Evolutionary conservation across 768 basidiomycete genomes (phyloP), one percentile per base, ranked within the genome.

Genomic region (Clavaria fumosa): DNA sequence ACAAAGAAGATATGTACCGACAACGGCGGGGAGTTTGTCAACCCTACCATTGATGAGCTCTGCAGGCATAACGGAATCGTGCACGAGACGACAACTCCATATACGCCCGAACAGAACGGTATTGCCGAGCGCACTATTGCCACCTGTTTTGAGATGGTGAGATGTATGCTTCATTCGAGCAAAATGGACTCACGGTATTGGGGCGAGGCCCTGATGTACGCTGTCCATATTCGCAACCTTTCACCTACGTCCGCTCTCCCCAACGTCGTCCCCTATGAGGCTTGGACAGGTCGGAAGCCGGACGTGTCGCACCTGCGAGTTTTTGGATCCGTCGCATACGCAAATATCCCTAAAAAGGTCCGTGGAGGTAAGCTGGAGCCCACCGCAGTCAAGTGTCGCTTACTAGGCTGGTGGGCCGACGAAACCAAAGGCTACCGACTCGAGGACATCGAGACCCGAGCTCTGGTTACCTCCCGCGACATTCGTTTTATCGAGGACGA

Each of bases 71-170:
- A 47, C 0, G 54, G 58, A 0, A 54, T 62, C 1, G 39, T 50
- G 1, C 15, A 53, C 0, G 47, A 62, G n/a, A 44, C 42, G 0
- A 60, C 53, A 0, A 46, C 47, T 0, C 55, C 55, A 0, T 51
- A 58, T 15, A 47, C 50, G 3, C 56, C 55, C 0, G 31, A 45
- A 6, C 53, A 61, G 23, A 59, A 59, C 23, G 52, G 60, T 0
- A 35, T 59, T 1, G 59, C 57, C 0, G 59, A 66, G 23, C 23
- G 50, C 1, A 37, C 43, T 5, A 59, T 56, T 34, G 7, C 40
- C 7, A 53, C 51, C 0, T 28, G 57, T 0, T 11, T 52, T 0
- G 47, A 57, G 7, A 19, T 55, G 2, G 42, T 31, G 0, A 1
- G 43, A 0, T 35, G 47, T 0, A 59, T 63, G 54, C n/a, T 60